Evolutionary conservation across 1,284 basidiomycete species (phyloP).

Genomic region (Trichosporon sp.): DNA sequence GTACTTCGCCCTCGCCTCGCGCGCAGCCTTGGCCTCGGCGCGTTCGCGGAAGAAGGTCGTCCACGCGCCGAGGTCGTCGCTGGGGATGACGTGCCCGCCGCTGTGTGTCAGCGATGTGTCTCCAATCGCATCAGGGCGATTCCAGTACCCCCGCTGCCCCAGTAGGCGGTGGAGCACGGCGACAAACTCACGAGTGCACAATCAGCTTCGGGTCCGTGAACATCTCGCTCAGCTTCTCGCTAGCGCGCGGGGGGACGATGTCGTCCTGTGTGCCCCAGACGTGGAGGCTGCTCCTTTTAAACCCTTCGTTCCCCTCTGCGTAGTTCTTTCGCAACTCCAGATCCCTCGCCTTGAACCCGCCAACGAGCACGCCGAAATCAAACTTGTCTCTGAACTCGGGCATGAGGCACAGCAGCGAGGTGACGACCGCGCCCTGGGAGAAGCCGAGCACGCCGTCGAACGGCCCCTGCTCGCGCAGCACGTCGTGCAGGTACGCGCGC

Average conservation of each 20-base stretch:
- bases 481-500: conserved; percentile 48
- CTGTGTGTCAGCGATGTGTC: neutral
- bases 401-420: conserved; percentile 60
- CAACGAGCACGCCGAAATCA: conserved; percentile 55
- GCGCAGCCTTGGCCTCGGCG: neutral
- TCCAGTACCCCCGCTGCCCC: no score
- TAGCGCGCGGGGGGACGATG: conserved; percentile 67
- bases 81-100: conserved; percentile 5
- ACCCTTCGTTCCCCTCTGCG: conserved; percentile 51
- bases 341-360: conserved; percentile 43
- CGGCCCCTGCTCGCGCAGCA: conserved; percentile 44
- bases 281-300: conserved; percentile 60
- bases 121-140: neutral
- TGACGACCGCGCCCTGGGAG: conserved; percentile 77
- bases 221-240: conserved; percentile 53
- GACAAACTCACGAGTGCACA: neutral
- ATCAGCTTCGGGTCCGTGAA: neutral
- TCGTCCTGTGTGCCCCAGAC: conserved; percentile 73
- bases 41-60: neutral
- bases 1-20: neutral
- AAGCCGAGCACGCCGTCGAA: conserved; percentile 72
- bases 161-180: no score
- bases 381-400: conserved; percentile 56
- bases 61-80: neutral
- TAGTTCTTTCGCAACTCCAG: conserved; percentile 21